Base-by-base conservation (phyloP, 805 yeast genomes). In the Saturnispora dispora region DNA sequence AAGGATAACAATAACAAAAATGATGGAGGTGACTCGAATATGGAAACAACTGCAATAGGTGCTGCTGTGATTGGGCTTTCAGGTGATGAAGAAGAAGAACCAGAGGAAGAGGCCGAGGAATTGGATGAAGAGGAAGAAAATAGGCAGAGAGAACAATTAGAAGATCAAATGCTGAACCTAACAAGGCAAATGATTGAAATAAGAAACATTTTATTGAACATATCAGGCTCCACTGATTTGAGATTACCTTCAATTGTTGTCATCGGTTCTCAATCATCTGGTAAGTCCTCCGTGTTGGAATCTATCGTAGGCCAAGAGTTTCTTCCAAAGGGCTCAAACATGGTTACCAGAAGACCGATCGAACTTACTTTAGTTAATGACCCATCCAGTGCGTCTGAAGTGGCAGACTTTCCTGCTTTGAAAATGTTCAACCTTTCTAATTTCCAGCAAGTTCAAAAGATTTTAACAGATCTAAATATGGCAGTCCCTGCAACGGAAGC, bases 171-270 rank as follows among this genome's bases (percentile, higher is more conserved):
- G 84, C 71, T 93, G 65, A 84, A 85, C 56, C 69, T 93, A 55
- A 95, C 99, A 7, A 81, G 89, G 58, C 96, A 89, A 66, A 93
- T 93, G 99, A 95, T 93, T 60, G 99, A 95, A 66, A 90, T 93
- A 52, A 75, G 98, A 63, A 77, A 83, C 48, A 78, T 93, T 30
- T 71, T 93, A 48, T 78, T 84, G 52, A 81, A 78, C 54, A 80
- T 93, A 17, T 93, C 88, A 59, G 72, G 79, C 0, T 71, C 84
- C 5, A 88, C 88, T 36, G 78, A 88, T 11, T 72, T 93, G 46
- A 87, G 83, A 58, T 72, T 93, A 41, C 99, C 99, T 2, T 85
- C 97, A 0, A 93, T 93, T 60, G 98, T 93, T 30, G 99, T 93
- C 2, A 80, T 93, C 55, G 99, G 99, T 0, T 91, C 98, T 1